Evolutionary conservation across 176 grass and related monocot genomes (phyloP).

Genomic region (Triticum urartu): DNA sequence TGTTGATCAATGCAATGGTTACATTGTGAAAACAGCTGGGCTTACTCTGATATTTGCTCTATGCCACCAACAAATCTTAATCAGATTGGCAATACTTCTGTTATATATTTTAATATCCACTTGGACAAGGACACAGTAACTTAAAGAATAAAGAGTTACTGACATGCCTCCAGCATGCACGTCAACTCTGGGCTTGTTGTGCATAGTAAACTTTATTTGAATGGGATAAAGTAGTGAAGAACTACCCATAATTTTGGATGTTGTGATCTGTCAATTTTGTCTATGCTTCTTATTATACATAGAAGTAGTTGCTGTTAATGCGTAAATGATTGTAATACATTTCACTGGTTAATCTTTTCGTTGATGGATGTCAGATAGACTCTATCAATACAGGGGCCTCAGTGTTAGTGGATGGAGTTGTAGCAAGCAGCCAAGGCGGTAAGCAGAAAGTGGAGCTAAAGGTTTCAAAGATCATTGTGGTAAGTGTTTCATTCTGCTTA

Average conservation of each 20-base stretch:
- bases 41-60: constrained; percentile 9
- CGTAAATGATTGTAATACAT: not conserved
- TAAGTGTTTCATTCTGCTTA: constrained; percentile 41
- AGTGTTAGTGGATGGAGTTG: constrained; percentile 77
- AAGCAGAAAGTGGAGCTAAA: constrained; percentile 98
- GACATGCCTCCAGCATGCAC: not conserved
- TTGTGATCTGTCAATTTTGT: constrained; percentile 4
- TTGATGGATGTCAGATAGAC: constrained; percentile 71
- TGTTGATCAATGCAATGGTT: constrained; percentile 7
- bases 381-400: constrained; percentile 82
- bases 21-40: not conserved
- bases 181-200: not conserved
- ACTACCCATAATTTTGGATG: not conserved
- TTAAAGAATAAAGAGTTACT: constrained; percentile 2
- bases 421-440: constrained; percentile 83
- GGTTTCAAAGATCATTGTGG: constrained; percentile 75
- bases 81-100: not conserved
- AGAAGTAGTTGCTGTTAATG: constrained; percentile 25
- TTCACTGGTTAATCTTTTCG: constrained; percentile 28
- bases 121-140: not conserved
- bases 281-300: not conserved
- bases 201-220: constrained; percentile 10
- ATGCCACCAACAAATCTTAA: constrained; percentile 6
- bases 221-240: constrained; percentile 8
- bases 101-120: not conserved